Conservation (phyloP, 2,329 filamentous ascomycete species). For the Amauroascus niger region DNA sequence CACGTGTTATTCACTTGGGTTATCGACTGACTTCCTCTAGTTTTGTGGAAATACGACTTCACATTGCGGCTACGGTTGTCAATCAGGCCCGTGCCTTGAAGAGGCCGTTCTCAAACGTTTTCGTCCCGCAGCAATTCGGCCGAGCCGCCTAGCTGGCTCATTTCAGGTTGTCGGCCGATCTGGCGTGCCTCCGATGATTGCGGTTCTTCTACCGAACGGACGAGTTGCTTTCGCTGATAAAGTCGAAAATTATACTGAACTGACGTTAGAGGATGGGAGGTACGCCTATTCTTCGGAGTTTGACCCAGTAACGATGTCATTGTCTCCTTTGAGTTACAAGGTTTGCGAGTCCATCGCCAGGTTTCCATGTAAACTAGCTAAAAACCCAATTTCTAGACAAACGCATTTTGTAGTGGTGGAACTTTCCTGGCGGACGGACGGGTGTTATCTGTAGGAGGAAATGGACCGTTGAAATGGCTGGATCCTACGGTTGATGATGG, state of each 20-base stretch:
- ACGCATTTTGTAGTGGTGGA: slow-evolving; percentile 53
- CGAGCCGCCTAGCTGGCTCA: slow-evolving; percentile 34
- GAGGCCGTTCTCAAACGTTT: slow-evolving; percentile 7
- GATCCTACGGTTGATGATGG: slow-evolving; percentile 52
- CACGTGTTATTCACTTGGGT: background rate
- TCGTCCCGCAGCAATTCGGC: slow-evolving; percentile 5
- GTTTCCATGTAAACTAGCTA: background rate
- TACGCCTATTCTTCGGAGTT: slow-evolving; percentile 54
- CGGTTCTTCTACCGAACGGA: slow-evolving; percentile 50
- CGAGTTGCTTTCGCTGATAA: slow-evolving; percentile 54
- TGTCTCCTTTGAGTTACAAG: slow-evolving; percentile 41
- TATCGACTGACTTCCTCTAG: slow-evolving; percentile 19
- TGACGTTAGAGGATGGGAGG: slow-evolving; percentile 45
- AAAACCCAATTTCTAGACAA: slow-evolving; percentile 34
- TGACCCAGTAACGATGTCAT: slow-evolving; percentile 43
- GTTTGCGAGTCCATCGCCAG: slow-evolving; percentile 14
- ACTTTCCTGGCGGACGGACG: slow-evolving; percentile 50
- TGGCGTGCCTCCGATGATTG: slow-evolving; percentile 56
- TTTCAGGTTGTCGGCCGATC: slow-evolving; percentile 46
- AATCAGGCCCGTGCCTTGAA: slow-evolving; percentile 42
- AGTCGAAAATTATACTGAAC: slow-evolving; percentile 52
- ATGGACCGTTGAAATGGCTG: slow-evolving; percentile 46
- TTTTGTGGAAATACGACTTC: slow-evolving; percentile 33
- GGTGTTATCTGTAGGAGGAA: slow-evolving; percentile 49
- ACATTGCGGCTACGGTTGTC: slow-evolving; percentile 50